Base-by-base conservation (phyloP, 2,329 filamentous ascomycete species). In the Arthrobotrys sinensis region DNA sequence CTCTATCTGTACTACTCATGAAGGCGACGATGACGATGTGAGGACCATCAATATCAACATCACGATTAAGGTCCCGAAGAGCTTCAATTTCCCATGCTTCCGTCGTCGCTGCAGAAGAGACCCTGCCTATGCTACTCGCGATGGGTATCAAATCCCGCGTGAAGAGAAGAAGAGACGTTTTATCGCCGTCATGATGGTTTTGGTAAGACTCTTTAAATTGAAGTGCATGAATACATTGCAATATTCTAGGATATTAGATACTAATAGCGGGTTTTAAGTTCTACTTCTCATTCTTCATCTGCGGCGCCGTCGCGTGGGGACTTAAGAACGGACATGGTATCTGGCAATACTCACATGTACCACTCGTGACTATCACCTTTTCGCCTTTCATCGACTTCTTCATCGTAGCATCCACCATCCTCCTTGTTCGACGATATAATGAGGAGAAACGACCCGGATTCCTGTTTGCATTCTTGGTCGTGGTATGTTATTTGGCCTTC, bases 41-140 rank as follows among this genome's bases (percentile, higher is more conserved):
- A 77, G 28, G 21, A 77, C 73, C 10, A 77, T 77, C 66, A 77
- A 71, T 46, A 77, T 77, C 60, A 68, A 77, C 16, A 77, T 77
- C 24, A 53, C 65, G 10, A 77, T 77, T 36, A 77, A 77, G 12
- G 34, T 77, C 38, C 73, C 73, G 4, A 77, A 48, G n/a, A 67
- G 60, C 52, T 52, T 77, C 57, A 12, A 38, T 1, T 55, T 77
- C 4, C 73, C 73, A 24, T 66, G 66, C 38, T 71, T 70, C 60
- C 66, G 52, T 34, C 69, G 60, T n/a, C 60, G 50, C 28, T 66
- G 69, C 50, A 64, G 45, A 28, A 62, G 12, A n/a, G 34, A 60
- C 7, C 24, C 16, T 4, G 21, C 55, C 1, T 60, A 14, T n/a
- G 19, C 36, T n/a, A 28, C 55, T 16, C 46, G 57, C 38, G 16